These are phyloP conservation scores for Lasiodiplodia sp. DNA, from an alignment of 2,329 filamentous ascomycete species.

Conservation along the genomic window DNA sequence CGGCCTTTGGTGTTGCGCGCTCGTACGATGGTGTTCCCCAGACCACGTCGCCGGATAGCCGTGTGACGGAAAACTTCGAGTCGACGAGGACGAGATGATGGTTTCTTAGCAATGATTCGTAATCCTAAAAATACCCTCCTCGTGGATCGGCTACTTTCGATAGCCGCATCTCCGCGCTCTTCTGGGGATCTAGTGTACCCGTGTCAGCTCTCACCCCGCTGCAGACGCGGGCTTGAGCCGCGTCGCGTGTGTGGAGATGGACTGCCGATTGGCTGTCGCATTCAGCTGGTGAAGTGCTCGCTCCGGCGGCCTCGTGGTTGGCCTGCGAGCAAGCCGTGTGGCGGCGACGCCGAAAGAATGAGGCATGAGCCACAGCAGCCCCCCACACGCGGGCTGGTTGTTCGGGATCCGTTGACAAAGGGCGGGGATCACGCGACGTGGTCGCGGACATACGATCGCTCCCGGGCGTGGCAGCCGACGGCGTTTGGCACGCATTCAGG, in stretches of 20 bases:
- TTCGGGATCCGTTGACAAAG: constrained; percentile 2
- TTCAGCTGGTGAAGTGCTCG: constrained; percentile 1
- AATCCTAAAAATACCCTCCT: background rate
- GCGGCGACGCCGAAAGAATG: constrained; percentile 13
- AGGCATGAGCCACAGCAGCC: constrained; percentile 16
- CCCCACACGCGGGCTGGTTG: constrained; percentile 11
- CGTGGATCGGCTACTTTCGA: constrained; percentile 3
- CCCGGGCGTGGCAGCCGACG: background rate
- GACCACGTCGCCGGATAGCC: background rate
- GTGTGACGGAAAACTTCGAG: constrained; percentile 12
- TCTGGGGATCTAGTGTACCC: constrained; percentile 11
- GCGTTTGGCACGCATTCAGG: constrained; percentile 7
- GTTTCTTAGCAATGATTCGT: constrained; percentile 9
- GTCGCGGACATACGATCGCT: background rate
- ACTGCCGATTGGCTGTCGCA: background rate
- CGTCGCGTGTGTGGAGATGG: background rate
- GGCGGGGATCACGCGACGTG: constrained; percentile 19
- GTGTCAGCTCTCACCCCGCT: background rate
- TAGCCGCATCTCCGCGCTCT: constrained; percentile 15
- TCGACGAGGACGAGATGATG: background rate
- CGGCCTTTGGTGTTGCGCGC: constrained; percentile 4
- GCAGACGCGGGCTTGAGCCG: constrained; percentile 11
- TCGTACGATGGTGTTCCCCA: constrained; percentile 19
- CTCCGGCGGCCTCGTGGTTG: constrained; percentile 2
- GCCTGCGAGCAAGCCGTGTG: constrained; percentile 5